Evolutionary conservation across 2,329 filamentous ascomycete species (phyloP).

Genomic region (Alternaria gaisen): DNA sequence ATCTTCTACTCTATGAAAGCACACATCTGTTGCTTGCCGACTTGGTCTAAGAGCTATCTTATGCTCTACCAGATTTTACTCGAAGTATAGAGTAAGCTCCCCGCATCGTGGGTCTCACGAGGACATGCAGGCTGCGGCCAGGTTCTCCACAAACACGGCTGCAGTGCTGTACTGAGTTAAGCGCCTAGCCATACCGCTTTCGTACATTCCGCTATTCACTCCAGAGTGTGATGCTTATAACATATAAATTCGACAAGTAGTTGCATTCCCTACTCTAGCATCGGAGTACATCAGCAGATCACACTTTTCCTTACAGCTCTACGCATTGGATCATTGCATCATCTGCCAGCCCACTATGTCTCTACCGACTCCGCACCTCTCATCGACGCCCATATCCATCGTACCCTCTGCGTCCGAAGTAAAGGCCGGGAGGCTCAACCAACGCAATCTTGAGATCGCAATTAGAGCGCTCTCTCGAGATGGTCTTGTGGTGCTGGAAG

Average conservation of each 20-base stretch:
- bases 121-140: not conserved
- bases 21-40: not conserved
- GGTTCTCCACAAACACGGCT: constrained; percentile 17
- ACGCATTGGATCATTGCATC: not conserved
- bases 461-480: constrained; percentile 40
- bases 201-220: constrained; percentile 12
- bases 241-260: constrained; percentile 11
- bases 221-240: not conserved
- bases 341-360: constrained; percentile 21
- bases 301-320: not conserved
- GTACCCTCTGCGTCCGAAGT: constrained; percentile 56
- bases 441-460: constrained; percentile 63
- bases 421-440: constrained; percentile 49
- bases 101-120: constrained; percentile 6
- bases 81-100: constrained; percentile 3
- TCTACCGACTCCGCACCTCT: constrained; percentile 15
- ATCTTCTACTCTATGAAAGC: constrained; percentile 3
- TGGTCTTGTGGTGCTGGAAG: constrained; percentile 46
- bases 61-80: not conserved
- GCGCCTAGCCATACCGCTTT: constrained; percentile 18
- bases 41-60: not conserved
- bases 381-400: constrained; percentile 46
- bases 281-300: not conserved
- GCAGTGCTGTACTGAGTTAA: constrained; percentile 22
- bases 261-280: not conserved